Conservation (phyloP, 495 filamentous ascomycete genomes). For the Xylaria scruposa region DNA sequence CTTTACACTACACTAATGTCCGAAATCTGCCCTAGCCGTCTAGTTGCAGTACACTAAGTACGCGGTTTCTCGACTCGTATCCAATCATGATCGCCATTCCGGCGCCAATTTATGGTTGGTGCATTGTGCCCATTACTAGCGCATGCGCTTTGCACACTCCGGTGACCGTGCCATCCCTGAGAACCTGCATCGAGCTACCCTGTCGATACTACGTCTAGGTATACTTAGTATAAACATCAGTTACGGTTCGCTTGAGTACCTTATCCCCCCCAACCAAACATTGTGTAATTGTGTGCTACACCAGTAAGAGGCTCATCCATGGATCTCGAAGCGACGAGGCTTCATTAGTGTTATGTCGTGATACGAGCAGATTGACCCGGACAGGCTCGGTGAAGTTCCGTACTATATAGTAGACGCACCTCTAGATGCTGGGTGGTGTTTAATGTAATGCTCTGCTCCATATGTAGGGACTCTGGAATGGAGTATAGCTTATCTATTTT, state of each 20-base stretch:
- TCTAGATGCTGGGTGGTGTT: background rate
- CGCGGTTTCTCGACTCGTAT: background rate
- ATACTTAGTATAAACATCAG: background rate
- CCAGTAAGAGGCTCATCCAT: slow-evolving; percentile 16
- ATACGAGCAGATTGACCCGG: background rate
- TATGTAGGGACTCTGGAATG: slow-evolving; percentile 1
- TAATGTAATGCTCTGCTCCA: background rate
- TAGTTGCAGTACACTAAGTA: slow-evolving; percentile 7
- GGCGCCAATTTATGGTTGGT: slow-evolving; percentile 6
- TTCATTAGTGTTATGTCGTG: background rate
- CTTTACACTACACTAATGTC: background rate
- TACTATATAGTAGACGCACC: background rate
- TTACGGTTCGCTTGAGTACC: slow-evolving; percentile 1
- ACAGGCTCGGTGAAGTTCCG: background rate
- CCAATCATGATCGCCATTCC: background rate
- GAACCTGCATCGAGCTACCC: slow-evolving; percentile 4
- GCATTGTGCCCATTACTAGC: background rate
- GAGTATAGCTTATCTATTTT: slow-evolving; percentile 2
- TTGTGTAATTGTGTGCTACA: background rate
- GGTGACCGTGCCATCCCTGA: slow-evolving; percentile 21
- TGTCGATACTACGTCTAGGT: background rate
- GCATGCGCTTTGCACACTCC: background rate
- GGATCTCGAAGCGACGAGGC: background rate
- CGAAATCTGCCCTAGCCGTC: background rate
- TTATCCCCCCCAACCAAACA: background rate